Percentiles rank a stretch among this genome's conserved stretches.
Conservation (phyloP, 2,329 filamentous ascomycete genomes). For the Paecilomyces sp. region DNA sequence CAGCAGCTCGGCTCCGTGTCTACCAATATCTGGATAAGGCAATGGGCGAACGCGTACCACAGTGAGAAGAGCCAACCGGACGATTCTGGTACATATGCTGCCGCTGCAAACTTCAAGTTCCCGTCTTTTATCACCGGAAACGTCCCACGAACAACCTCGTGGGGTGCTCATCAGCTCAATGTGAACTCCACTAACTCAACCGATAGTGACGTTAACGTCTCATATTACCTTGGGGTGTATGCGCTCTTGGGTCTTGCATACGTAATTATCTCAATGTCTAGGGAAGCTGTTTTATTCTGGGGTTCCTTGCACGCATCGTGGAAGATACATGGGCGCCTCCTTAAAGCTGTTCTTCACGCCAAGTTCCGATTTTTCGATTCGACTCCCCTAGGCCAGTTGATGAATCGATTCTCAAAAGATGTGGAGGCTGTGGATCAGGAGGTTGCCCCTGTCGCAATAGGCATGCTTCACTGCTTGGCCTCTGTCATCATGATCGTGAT, state of each 20-base stretch:
- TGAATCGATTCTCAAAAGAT: conserved; percentile 98
- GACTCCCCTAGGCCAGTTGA: conserved; percentile 88
- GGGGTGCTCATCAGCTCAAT: conserved; percentile 21
- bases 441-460: conserved; percentile 84
- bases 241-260: conserved; percentile 71
- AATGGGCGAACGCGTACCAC: conserved; percentile 89
- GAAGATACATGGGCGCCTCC: conserved; percentile 71
- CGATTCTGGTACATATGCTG: conserved; percentile 35
- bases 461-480: conserved; percentile 58
- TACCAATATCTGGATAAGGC: conserved; percentile 88
- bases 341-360: conserved; percentile 73
- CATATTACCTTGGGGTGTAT: conserved; percentile 79
- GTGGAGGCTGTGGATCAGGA: conserved; percentile 93
- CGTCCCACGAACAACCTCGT: conserved; percentile 26
- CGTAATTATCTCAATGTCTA: conserved; percentile 70
- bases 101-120: conserved; percentile 26
- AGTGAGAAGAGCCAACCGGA: conserved; percentile 31
- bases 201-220: conserved; percentile 59
- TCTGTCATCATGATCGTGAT: conserved; percentile 77
- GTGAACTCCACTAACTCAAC: conserved; percentile 9
- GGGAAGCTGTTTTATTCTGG: conserved; percentile 85
- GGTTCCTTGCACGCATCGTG: conserved; percentile 84
- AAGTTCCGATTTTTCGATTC: conserved; percentile 98
- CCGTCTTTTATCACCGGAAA: conserved; percentile 30
- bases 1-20: conserved; percentile 83